Base-by-base conservation (phyloP, 345 rosid genomes). In the Camelina hispida region DNA sequence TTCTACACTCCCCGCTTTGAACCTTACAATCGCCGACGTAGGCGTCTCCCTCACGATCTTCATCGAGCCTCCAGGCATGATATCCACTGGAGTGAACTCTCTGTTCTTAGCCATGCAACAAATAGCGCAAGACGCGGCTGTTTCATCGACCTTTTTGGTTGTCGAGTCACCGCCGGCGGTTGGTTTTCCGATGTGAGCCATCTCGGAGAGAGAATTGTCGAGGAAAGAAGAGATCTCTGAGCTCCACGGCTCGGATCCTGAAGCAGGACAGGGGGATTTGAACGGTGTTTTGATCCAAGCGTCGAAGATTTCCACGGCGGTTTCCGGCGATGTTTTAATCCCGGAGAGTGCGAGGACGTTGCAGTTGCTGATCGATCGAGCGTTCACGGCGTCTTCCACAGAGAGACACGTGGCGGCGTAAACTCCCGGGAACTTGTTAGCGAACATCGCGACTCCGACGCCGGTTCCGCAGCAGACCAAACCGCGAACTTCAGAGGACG, bases 11-110 rank as follows among this genome's bases (percentile, higher is more conserved):
- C 93, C 98, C 0, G 96, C 93, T 52, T 80, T 83, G 25, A 93
- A 93, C 43, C 85, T 81, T n/a, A 93, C 87, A 9, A 93, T 72
- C 2, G 97, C 96, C 5, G 93, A 87, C 1, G 98, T 93, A 4
- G 96, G 97, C 17, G 75, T 87, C 80, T 94, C 98, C 35, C 96
- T 81, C 74, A 94, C 48, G 15, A 94, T 91, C 91, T 94, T 94
- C 97, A 91, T 91, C 66, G 91, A 83, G 0, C 91, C 94, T 2
- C 98, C 97, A 1, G 96, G 96, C 54, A 91, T 89, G 13, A 91
- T 82, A 1, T 88, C 93, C 11, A 88, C 78, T 0, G 87, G 87
- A 7, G 71, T 79, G 59, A 91, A 72, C 63, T 91, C 87, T 64
- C 93, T 74, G 18, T 82, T 79, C 84, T 89, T 91, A 4, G 82